Percentiles rank a stretch among this genome's conserved stretches.
Evolutionary conservation across 495 filamentous ascomycete species (phyloP).

Genomic region (Annulohypoxylon maeteangense): DNA sequence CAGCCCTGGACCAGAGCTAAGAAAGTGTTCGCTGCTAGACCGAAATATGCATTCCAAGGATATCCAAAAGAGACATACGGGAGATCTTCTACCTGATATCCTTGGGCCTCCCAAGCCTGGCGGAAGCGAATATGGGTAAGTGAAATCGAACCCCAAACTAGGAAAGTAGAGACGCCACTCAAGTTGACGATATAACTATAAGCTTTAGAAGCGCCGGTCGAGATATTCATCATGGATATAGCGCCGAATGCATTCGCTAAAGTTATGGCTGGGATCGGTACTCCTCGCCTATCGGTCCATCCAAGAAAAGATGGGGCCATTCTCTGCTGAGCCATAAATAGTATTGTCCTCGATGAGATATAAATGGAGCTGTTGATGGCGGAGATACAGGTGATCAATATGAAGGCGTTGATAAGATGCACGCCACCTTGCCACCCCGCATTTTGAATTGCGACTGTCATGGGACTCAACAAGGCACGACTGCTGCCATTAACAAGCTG

Average conservation of each 20-base stretch:
- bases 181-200: slow-evolving; percentile 63
- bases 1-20: slow-evolving; percentile 73
- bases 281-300: slow-evolving; percentile 69
- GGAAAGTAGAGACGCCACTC: slow-evolving; percentile 68
- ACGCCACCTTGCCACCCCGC: slow-evolving; percentile 65
- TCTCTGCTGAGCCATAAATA: slow-evolving; percentile 71
- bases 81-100: slow-evolving; percentile 60
- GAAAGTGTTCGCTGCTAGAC: slow-evolving; percentile 68
- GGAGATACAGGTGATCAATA: slow-evolving; percentile 74
- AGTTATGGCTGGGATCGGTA: slow-evolving; percentile 71
- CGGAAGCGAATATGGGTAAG: slow-evolving; percentile 77
- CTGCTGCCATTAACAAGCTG: slow-evolving; percentile 60
- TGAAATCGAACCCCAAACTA: slow-evolving; percentile 74
- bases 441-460: slow-evolving; percentile 69
- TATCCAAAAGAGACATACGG: slow-evolving; percentile 70
- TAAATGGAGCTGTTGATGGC: slow-evolving; percentile 77
- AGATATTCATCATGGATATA: slow-evolving; percentile 73
- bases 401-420: slow-evolving; percentile 77
- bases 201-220: slow-evolving; percentile 66
- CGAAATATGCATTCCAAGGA: slow-evolving; percentile 71
- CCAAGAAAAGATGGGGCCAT: slow-evolving; percentile 75
- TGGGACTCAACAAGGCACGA: slow-evolving; percentile 64
- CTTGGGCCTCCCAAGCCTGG: slow-evolving; percentile 65
- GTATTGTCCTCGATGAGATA: slow-evolving; percentile 71
- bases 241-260: slow-evolving; percentile 72